Evolutionary conservation across 2,329 filamentous ascomycete genomes (phyloP).

Genomic region (Phialocephala sp.): DNA sequence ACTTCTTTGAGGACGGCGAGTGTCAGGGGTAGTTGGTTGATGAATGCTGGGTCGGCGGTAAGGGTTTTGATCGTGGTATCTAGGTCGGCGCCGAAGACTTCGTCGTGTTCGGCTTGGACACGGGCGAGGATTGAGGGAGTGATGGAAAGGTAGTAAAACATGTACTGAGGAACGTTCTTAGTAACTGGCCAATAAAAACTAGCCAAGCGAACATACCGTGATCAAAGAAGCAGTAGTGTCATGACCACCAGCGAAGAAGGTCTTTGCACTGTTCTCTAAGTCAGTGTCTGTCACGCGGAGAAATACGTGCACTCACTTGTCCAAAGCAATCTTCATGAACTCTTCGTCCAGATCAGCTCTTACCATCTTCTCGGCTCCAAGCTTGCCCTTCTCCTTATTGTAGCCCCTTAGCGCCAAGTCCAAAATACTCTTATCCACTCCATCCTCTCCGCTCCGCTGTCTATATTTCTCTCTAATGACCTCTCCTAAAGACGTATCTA

Average conservation of each 20-base stretch:
- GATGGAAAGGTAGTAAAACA: constrained; percentile 27
- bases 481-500: constrained; percentile 23
- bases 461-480: constrained; percentile 28
- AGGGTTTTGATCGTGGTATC: constrained; percentile 15
- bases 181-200: no score
- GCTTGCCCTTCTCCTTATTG: constrained; percentile 24
- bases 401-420: constrained; percentile 32
- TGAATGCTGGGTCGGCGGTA: constrained; percentile 19
- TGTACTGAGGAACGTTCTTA: constrained; percentile 16
- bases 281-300: neutral
- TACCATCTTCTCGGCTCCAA: constrained; percentile 3
- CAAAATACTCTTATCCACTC: constrained; percentile 28
- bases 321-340: constrained; percentile 30
- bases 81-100: constrained; percentile 19
- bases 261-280: constrained; percentile 22
- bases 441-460: constrained; percentile 15
- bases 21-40: constrained; percentile 30
- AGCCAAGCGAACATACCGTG: constrained; percentile 15
- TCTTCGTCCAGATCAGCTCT: constrained; percentile 22
- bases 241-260: constrained; percentile 29
- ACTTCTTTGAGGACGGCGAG: constrained; percentile 28
- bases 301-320: constrained; percentile 23
- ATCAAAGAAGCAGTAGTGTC: constrained; percentile 30
- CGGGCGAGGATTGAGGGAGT: constrained; percentile 24
- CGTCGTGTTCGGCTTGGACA: constrained; percentile 25